Evolutionary conservation across 148 eudicot genomes (phyloP), one percentile per base, ranked within the genome.

Genomic region (Polygonum aviculare): DNA sequence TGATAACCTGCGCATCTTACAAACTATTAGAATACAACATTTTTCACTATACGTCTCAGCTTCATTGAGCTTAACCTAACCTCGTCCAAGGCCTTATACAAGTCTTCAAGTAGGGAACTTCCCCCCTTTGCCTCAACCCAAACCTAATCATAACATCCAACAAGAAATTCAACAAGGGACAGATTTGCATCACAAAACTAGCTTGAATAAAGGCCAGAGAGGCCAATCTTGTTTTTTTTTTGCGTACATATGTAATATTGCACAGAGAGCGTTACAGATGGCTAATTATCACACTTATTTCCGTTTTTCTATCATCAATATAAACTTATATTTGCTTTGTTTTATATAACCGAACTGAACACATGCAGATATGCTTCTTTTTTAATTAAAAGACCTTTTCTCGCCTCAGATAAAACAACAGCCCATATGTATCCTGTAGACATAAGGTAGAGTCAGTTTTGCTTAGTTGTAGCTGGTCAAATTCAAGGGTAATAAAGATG

Each of bases 11-110:
- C 38, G 21, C 38, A 31, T 76, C 83, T 57, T 33, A 41, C 52
- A 35, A 69, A 15, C 80, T 73, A 74, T 76, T 36, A 80, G 51
- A 77, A 71, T 3, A 63, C 62, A 47, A 36, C 41, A 62, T 49
- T 15, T 41, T 62, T 38, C 48, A 74, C n/a, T 59, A 44, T 19
- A 31, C 11, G 39, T 38, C 59, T 69, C n/a, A 12, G 52, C 69
- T 21, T 60, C 57, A 31, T 14, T 45, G 31, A 52, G 62, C 48
- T 16, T 69, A 74, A 67, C 50, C 87, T 82, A 83, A 92, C 98
- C 95, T 94, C 97, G 80, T 94, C 98, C 74, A 94, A 81, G 59
- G 96, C 93, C 87, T 82, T 90, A 88, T 81, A 84, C 77, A 94
- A 81, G 78, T 86, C 90, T 59, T 89, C 92, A 73, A 92, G 83